Evolutionary conservation across 768 basidiomycete species (phyloP).

Genomic region (Saitozyma podzolica): DNA sequence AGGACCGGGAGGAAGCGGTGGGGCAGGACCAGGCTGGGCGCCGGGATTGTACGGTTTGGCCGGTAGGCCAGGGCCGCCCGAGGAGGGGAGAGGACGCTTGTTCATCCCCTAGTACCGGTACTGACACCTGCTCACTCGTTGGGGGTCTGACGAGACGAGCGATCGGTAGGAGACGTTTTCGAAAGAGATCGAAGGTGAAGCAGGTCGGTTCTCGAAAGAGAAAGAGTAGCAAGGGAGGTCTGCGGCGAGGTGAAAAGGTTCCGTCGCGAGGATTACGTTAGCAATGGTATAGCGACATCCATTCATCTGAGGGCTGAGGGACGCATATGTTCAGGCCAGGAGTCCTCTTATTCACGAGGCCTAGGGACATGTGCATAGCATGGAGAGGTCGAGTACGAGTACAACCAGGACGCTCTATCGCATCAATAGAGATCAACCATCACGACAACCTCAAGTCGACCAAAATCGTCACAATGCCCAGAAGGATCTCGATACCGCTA

Average conservation of each 20-base stretch:
- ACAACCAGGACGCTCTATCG: neutral
- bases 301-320: no score
- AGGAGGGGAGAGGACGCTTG: conserved; percentile 4
- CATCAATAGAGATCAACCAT: neutral
- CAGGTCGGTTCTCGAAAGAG: no score
- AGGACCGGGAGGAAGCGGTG: conserved; percentile 38
- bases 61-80: conserved; percentile 21
- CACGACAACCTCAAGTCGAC: conserved; percentile 64
- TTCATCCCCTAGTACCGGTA: neutral
- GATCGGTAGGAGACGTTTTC: no score
- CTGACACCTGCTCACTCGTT: no score
- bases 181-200: no score
- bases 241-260: no score
- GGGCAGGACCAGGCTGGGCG: conserved; percentile 31
- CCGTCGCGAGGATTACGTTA: no score
- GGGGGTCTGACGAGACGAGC: no score
- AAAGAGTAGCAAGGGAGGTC: no score
- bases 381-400: neutral
- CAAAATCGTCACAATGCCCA: conserved; percentile 86
- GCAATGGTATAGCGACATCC: no score
- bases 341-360: no score
- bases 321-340: no score
- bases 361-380: neutral
- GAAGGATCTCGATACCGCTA: conserved; percentile 59
- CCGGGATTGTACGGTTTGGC: conserved; percentile 30